Base-by-base conservation (phyloP, 176 grass and related monocot species). In the Chrysopogon serrulatus region DNA sequence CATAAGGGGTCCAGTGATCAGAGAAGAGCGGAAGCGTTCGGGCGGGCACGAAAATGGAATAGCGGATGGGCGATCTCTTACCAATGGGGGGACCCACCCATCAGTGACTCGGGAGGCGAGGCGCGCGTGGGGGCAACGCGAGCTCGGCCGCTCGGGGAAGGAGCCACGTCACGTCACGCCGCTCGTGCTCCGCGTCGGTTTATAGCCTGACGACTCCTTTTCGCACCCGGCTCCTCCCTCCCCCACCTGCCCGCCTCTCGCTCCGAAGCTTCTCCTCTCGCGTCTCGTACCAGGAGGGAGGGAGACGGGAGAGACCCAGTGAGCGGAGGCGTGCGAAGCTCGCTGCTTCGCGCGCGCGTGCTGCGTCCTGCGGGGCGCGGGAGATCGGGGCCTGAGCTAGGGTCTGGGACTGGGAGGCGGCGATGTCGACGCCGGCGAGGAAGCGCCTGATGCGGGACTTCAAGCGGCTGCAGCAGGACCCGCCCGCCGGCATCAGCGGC, bases 371-470 rank as follows among this genome's bases (percentile, higher is more conserved):
- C 60, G 28, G 28, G 18, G 33, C 26, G 66, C 78, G 49, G 51
- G 75, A 54, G 84, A 79, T 24, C 60, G 19, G 63, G 43, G 36
- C 56, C 40, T 65, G 79, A 33, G 21, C 45, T 10, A 45, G 59
- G 78, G 60, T 32, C 31, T 10, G 24, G 53, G 53, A 11, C 26
- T 62, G 12, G 54, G 37, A 1, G 17, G 49, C 3, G 69, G 53
- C 4, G 75, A 98, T 98, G 95, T 98, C 92, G 88, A 98, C 95
- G 74, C 90, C 95, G 86, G 62, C 95, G 75, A 98, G 95, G 86
- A 98, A 98, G 95, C 88, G 95, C 35, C 86, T 98, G 77, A 98
- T 98, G 95, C 92, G 95, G 70, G 95, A 98, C 70, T 98, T 98
- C 88, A 98, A 91, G 90, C 86, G 95, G 45, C 84, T 98, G 86